Percentiles rank a stretch among this genome's conserved stretches.
Conservation (phyloP, 805 yeast species). For the Myxozyma vanderwaltii region DNA sequence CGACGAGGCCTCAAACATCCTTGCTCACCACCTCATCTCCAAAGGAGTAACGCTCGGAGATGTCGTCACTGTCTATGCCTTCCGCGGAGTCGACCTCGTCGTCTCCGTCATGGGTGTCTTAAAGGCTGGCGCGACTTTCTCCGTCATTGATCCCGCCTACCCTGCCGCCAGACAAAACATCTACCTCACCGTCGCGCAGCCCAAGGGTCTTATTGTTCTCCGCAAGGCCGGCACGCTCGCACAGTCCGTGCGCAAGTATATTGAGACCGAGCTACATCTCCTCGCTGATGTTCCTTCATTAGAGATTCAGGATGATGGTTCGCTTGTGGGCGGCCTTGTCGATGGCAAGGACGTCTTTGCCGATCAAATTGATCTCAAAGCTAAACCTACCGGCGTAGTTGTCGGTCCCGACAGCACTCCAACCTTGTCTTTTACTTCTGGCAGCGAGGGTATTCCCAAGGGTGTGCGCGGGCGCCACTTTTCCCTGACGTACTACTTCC, state of each 20-base stretch:
- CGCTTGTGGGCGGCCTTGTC: conserved; percentile 54
- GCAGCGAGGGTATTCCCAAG: conserved; percentile 97
- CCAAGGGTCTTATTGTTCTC: conserved; percentile 85
- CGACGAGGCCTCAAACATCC: conserved; percentile 87
- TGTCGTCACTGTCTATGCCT: conserved; percentile 96
- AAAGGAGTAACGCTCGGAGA: conserved; percentile 89
- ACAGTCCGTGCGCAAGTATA: conserved; percentile 75
- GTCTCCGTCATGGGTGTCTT: conserved; percentile 97
- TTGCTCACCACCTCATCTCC: conserved; percentile 81
- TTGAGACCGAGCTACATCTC: conserved; percentile 69
- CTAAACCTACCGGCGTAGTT: conserved; percentile 72
- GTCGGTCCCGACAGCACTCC: conserved; percentile 99
- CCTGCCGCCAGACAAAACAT: conserved; percentile 98
- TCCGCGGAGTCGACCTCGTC: conserved; percentile 95
- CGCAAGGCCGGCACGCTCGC: conserved; percentile 86
- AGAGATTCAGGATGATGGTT: conserved; percentile 75
- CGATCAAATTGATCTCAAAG: conserved; percentile 50
- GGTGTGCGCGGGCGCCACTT: conserved; percentile 98
- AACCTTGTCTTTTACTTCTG: conserved; percentile 93
- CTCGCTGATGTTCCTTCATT: conserved; percentile 74
- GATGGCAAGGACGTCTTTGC: conserved; percentile 54
- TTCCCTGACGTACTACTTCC: conserved; percentile 95
- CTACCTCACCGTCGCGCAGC: conserved; percentile 90
- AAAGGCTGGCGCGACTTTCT: conserved; percentile 98
- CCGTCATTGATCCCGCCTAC: conserved; percentile 98